Percentiles rank a stretch among this genome's conserved stretches.
These are phyloP conservation scores for Suillus paluster DNA, from an alignment of 768 basidiomycete species.

Conservation along the genomic window DNA sequence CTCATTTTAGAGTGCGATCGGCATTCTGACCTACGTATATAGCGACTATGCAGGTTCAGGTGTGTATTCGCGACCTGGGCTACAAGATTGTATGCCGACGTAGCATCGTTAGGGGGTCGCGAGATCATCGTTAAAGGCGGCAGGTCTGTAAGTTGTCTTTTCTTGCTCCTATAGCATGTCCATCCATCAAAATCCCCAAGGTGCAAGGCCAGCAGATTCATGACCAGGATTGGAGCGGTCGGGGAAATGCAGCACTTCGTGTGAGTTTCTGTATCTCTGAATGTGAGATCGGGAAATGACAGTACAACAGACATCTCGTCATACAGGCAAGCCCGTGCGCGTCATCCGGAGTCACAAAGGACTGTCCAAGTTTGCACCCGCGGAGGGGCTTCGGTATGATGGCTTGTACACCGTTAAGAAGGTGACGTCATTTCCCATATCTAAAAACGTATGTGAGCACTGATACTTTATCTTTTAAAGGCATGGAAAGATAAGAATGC, in stretches of 20 bases:
- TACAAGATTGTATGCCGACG: background rate
- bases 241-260: constrained; percentile 19
- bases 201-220: constrained; percentile 21
- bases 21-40: constrained; percentile 7
- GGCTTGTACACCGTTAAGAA: constrained; percentile 31
- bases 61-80: background rate
- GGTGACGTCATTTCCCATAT: constrained; percentile 15
- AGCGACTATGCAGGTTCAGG: constrained; percentile 32
- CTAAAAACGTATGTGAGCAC: background rate
- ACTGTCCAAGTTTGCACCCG: constrained; percentile 30
- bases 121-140: constrained; percentile 17
- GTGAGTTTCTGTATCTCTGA: constrained; percentile 13
- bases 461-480: constrained; percentile 12
- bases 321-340: constrained; percentile 25
- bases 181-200: constrained; percentile 13
- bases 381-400: constrained; percentile 32
- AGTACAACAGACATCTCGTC: constrained; percentile 23
- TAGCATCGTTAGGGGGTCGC: constrained; percentile 21
- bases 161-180: background rate
- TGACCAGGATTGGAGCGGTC: constrained; percentile 26
- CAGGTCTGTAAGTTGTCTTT: constrained; percentile 17
- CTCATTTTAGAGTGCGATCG: constrained; percentile 11
- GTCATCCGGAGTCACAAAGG: constrained; percentile 27
- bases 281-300: background rate
- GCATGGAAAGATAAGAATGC: constrained; percentile 23